Evolutionary conservation across 2,329 filamentous ascomycete genomes (phyloP), one percentile per base, ranked within the genome.

Genomic region (Cephalotrichum gorgonifer): DNA sequence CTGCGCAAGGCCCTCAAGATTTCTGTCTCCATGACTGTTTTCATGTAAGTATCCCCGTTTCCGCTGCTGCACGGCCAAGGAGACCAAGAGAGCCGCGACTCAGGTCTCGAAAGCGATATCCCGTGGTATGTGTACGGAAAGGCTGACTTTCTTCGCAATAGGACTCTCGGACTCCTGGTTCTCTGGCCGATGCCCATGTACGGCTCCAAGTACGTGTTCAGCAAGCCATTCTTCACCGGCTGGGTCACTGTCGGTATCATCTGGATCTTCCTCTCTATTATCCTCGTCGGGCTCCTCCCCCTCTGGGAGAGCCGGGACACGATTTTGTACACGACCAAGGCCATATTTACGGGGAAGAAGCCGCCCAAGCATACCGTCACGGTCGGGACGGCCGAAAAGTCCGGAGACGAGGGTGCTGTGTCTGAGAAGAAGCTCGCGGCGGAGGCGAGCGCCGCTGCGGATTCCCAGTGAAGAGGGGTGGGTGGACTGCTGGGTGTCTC

Each of bases 121-220:
- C n/a, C n/a, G n/a, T n/a, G n/a, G n/a, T n/a, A n/a, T n/a, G n/a
- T n/a, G n/a, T n/a, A n/a, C n/a, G n/a, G n/a, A n/a, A n/a, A n/a
- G n/a, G n/a, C n/a, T n/a, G n/a, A n/a, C n/a, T n/a, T n/a, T n/a
- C n/a, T n/a, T n/a, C n/a, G n/a, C n/a, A n/a, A 7, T 31, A 47
- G 45, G 69, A 86, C 87, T 0, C 52, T 95, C 0, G 74, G 79
- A 0, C 71, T 95, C 50, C 70, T 95, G 0, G 73, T 95, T 2
- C 75, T 95, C 15, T 95, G 89, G 88, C 89, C 90, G 0, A 91
- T 95, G 76, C 89, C 89, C 1, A 82, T 95, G 80, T 95, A 93
- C 60, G 89, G 88, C 11, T 75, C 75, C 0, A 78, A 78, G 1
- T 95, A 95, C 61, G 77, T 95, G 48, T 94, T 93, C 67, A 81